Percentiles rank a stretch among this genome's conserved stretches.
Conservation (phyloP, 2,329 filamentous ascomycete genomes). For the Berkeleyomyces rouxiae region DNA sequence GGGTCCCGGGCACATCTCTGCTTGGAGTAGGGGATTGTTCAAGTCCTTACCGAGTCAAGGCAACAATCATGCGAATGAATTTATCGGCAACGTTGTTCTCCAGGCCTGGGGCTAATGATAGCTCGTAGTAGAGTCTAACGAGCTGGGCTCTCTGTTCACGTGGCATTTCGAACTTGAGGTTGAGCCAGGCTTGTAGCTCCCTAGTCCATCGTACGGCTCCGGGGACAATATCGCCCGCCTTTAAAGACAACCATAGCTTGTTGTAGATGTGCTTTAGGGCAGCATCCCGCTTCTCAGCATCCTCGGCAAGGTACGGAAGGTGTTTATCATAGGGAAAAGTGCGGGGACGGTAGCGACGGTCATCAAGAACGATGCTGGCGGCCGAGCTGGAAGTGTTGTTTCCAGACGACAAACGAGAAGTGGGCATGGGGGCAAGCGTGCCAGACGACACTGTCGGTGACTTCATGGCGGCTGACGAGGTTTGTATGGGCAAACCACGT, state of each 20-base stretch:
- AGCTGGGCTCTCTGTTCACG: conserved; percentile 68
- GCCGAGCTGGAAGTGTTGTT: background rate
- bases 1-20: no score
- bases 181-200: conserved; percentile 87
- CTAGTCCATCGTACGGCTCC: conserved; percentile 94
- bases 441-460: background rate
- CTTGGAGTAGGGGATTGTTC: background rate
- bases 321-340: conserved; percentile 88
- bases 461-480: background rate
- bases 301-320: conserved; percentile 77
- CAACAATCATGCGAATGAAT: conserved; percentile 92
- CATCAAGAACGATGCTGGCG: conserved; percentile 2
- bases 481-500: background rate
- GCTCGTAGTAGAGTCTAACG: conserved; percentile 84
- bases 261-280: conserved; percentile 79
- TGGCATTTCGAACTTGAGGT: conserved; percentile 92
- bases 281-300: conserved; percentile 56
- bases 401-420: background rate
- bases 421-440: background rate
- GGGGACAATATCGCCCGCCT: conserved; percentile 83
- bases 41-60: conserved; percentile 66
- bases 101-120: conserved; percentile 76
- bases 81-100: conserved; percentile 69
- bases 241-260: conserved; percentile 80
- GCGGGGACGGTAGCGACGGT: conserved; percentile 54